Base-by-base conservation (phyloP, 345 rosid species). In the Trapa bicornis region DNA sequence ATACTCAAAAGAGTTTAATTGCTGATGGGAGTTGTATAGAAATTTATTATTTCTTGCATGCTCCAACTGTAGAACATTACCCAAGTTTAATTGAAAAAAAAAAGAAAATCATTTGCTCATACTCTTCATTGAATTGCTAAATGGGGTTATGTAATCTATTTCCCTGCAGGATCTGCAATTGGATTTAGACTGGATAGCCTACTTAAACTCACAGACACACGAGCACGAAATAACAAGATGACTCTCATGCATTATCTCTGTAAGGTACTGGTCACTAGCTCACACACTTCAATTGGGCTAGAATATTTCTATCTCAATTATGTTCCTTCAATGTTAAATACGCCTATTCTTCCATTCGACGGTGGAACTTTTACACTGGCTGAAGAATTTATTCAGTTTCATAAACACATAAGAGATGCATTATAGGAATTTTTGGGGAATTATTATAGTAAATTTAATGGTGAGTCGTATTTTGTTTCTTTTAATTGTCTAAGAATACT, bases 171-270 rank as follows among this genome's bases (percentile, higher is more conserved):
- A 47, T 79, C 96, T 61, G 98, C 96, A 65, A 71, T 93, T 76
- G 97, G 97, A 70, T 93, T 93, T 77, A 85, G 82, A 76, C 75
- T 90, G 84, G 98, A 93, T 72, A 90, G 96, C 73, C 96, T 93
- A 74, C 97, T 89, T 66, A 93, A 90, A 73, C 96, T 93, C 68
- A 88, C 94, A 60, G 97, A 93, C 39, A 93, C 94, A 16, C 82
- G 96, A 61, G 96, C 98, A 33, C 82, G 82, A 74, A 93, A 90
- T 75, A 93, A 78, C 72, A 89, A 83, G 81, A 89, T 90, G 87
- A 93, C 98, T 48, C 88, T 93, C 78, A 88, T 93, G 98, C 97
- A 93, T 73, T 93, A 93, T 80, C 89, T 88, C 65, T 93, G 98
- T 76, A 93, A 93, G 96, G 98, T 93, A 81, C 54, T 70, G 62